phyloP scores from a whole-genome alignment of 2,329 filamentous ascomycete species.

The Fusarium acutatum region DNA sequence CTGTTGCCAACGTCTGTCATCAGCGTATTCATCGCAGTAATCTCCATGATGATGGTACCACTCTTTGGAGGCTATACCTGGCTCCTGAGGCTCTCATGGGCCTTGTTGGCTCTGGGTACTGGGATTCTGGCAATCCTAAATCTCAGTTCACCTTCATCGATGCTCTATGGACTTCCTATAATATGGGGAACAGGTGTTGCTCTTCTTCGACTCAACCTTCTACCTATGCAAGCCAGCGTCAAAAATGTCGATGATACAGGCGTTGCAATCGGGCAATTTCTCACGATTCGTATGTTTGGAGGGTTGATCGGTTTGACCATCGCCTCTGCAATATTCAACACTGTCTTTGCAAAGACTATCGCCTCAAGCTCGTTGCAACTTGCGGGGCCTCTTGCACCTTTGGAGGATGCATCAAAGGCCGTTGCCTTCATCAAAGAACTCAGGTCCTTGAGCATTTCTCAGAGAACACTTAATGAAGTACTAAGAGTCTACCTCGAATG shows the following conservation, averaged over 20 bases:
- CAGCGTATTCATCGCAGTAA: constrained; percentile 1
- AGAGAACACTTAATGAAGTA: neutral
- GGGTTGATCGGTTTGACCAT: neutral
- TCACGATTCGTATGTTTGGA: constrained; percentile 7
- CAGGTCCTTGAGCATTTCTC: neutral
- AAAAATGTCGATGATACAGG: constrained; percentile 3
- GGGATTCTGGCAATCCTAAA: neutral
- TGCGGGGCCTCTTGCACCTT: neutral
- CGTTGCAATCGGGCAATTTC: constrained; percentile 7
- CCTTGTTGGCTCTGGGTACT: neutral
- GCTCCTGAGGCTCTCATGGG: constrained; percentile 6
- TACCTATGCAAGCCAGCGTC: constrained; percentile 16
- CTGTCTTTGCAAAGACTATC: neutral
- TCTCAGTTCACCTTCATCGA: neutral
- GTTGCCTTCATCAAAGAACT: constrained; percentile 15
- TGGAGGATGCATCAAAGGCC: neutral
- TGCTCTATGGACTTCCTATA: constrained; percentile 1
- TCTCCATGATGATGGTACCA: constrained; percentile 21
- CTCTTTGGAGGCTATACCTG: constrained; percentile 8
- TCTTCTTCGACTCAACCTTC: neutral
- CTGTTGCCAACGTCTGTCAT: neutral
- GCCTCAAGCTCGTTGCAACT: neutral
- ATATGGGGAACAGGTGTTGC: constrained; percentile 13
- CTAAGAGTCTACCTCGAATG: neutral
- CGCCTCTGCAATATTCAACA: constrained; percentile 10